Base-by-base conservation (phyloP, 441 rosid genomes). In the Biscutella laevigata region DNA sequence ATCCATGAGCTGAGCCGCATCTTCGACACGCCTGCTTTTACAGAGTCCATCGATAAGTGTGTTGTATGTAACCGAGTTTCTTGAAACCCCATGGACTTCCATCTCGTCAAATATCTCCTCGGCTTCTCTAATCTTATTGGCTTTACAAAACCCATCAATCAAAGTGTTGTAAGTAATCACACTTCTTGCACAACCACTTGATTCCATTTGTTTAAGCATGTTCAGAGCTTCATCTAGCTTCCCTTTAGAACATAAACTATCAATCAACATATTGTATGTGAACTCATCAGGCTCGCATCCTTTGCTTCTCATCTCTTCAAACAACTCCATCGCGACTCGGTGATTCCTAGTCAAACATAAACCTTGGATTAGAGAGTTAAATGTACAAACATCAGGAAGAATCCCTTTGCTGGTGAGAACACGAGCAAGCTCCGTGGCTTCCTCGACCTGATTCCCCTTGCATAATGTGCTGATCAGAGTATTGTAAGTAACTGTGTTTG, bases 91-190 rank as follows among this genome's bases (percentile, higher is more conserved):
- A 25, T 78, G 88, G 57, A 87, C 52, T 67, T 91, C 98, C 94
- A 91, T 87, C 69, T 91, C 88, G 59, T 91, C 96, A 9, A 91
- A 87, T 30, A 87, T 82, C 75, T 87, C 90, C 74, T 91, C 95
- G 0, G 96, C 96, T 52, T 78, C 88, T 68, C 69, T 68, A 16
- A 83, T 72, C 75, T 67, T 81, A 64, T 71, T 77, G 54, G 74
- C 82, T 77, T 87, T 91, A 70, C 95, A 81, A 52, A 87, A 87
- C 61, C 98, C 94, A 47, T 77, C 86, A 43, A 91, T 91, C 74
- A 90, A 72, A 28, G 96, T 91, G 69, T 91, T 91, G 61, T 91
- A 87, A 4, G 88, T 86, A 51, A 87, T 64, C 38, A 74, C 96
- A 38, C 79, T 80, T 42, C 87, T 71, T 6, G 96, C 70, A 57